These are phyloP conservation scores for Calonectria fujianensis DNA, from an alignment of 2,329 filamentous ascomycete genomes.

Conservation along the genomic window DNA sequence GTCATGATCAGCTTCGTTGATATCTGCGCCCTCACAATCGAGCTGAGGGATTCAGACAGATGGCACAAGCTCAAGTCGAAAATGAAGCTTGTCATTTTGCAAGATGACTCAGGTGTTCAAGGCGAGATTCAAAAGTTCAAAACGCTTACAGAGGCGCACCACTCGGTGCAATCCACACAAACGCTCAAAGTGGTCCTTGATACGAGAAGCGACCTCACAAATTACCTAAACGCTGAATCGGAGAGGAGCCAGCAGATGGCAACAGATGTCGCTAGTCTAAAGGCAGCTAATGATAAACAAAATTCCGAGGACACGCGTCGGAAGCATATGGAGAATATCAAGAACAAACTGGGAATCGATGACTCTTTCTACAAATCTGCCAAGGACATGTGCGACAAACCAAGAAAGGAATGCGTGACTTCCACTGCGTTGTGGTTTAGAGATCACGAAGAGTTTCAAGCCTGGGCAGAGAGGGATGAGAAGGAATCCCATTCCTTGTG, in stretches of 20 bases:
- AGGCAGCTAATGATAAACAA: background rate
- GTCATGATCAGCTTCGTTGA: constrained; percentile 20
- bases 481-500: constrained; percentile 13
- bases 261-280: background rate
- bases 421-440: constrained; percentile 2
- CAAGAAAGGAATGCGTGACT: constrained; percentile 6
- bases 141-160: background rate
- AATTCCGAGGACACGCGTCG: constrained; percentile 7
- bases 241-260: constrained; percentile 19
- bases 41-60: constrained; percentile 7
- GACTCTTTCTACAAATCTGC: constrained; percentile 2
- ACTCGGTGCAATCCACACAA: constrained; percentile 11
- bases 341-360: background rate
- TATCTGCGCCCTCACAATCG: constrained; percentile 12
- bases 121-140: constrained; percentile 22
- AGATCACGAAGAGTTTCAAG: background rate
- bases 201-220: constrained; percentile 5
- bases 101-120: constrained; percentile 11
- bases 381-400: constrained; percentile 13
- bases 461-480: constrained; percentile 11
- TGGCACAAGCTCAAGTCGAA: constrained; percentile 1
- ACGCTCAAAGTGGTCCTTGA: constrained; percentile 7
- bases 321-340: constrained; percentile 20
- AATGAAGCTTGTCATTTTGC: constrained; percentile 7
- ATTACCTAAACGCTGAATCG: constrained; percentile 12